phyloP scores from a whole-genome alignment of 2,329 filamentous ascomycete genomes.

The Cercospora brassicicola region DNA sequence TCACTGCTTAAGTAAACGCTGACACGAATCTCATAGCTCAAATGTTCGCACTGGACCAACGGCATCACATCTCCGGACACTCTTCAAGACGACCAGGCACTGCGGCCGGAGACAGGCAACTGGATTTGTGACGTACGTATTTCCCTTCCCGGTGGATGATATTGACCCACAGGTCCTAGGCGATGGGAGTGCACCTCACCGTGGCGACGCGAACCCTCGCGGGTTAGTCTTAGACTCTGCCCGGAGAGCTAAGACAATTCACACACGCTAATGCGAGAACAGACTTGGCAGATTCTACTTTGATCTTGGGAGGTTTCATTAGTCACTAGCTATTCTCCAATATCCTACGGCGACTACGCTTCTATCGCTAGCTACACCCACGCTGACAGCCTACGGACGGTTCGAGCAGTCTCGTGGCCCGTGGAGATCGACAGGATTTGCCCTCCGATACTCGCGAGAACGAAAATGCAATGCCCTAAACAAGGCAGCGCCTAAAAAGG shows the following conservation, averaged over 20 bases:
- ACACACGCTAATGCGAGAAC: neutral
- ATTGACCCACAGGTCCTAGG: neutral
- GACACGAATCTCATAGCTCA: slow-evolving; percentile 14
- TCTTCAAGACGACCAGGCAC: neutral
- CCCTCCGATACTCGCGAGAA: too few species aligned
- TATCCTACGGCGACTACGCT: neutral
- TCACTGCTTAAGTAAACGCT: too few species aligned
- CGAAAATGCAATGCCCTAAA: too few species aligned
- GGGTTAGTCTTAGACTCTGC: neutral
- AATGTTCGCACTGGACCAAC: slow-evolving; percentile 16
- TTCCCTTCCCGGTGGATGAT: neutral
- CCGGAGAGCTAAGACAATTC: neutral
- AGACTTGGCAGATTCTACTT: too few species aligned
- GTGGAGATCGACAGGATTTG: too few species aligned
- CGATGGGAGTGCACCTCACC: neutral
- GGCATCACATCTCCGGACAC: neutral
- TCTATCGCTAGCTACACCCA: too few species aligned
- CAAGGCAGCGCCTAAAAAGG: too few species aligned
- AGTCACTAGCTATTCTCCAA: neutral
- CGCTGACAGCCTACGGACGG: too few species aligned
- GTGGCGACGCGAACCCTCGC: neutral
- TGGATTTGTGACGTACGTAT: neutral
- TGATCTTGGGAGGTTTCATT: neutral
- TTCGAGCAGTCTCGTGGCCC: too few species aligned
- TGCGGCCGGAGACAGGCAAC: neutral